A percentile compares a stretch with the other conserved stretches of the same genome.
phyloP scores from a whole-genome alignment of 768 basidiomycete species.

The Sarcodon sp. region DNA sequence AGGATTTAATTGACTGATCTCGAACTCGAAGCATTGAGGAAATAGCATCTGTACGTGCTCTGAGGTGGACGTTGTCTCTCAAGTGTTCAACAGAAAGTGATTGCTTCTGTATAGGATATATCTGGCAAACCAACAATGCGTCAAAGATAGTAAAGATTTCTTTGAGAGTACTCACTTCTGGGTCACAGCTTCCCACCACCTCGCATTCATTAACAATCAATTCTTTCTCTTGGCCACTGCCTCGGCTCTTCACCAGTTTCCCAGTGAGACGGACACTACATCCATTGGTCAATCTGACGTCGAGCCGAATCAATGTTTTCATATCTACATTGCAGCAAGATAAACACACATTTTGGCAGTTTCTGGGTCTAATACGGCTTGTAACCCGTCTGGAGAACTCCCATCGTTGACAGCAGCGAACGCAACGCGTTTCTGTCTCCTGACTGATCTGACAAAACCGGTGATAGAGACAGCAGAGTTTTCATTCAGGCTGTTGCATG shows the following conservation, averaged over 20 bases:
- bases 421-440: slow-evolving; percentile 79
- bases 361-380: slow-evolving; percentile 55
- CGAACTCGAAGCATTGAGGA: slow-evolving; percentile 71
- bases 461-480: slow-evolving; percentile 28
- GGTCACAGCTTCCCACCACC: slow-evolving; percentile 42
- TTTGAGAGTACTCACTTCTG: slow-evolving; percentile 27
- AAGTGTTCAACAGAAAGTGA: slow-evolving; percentile 66
- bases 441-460: slow-evolving; percentile 81
- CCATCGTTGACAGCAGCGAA: slow-evolving; percentile 82
- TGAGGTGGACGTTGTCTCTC: slow-evolving; percentile 79
- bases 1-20: slow-evolving; percentile 36
- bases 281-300: slow-evolving; percentile 36
- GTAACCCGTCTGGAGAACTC: slow-evolving; percentile 53
- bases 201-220: slow-evolving; percentile 33
- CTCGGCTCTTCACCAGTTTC: slow-evolving; percentile 30
- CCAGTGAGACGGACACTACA: slow-evolving; percentile 40
- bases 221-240: slow-evolving; percentile 38
- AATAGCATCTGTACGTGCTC: slow-evolving; percentile 61
- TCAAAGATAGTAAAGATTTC: neutral
- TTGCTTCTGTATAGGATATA: slow-evolving; percentile 91
- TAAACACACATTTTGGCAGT: slow-evolving; percentile 19
- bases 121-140: slow-evolving; percentile 24
- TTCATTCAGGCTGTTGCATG: slow-evolving; percentile 4
- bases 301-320: neutral
- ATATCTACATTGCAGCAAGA: neutral